Conservation (phyloP, 2,329 filamentous ascomycete genomes). For the Mycosphaerella sp. region DNA sequence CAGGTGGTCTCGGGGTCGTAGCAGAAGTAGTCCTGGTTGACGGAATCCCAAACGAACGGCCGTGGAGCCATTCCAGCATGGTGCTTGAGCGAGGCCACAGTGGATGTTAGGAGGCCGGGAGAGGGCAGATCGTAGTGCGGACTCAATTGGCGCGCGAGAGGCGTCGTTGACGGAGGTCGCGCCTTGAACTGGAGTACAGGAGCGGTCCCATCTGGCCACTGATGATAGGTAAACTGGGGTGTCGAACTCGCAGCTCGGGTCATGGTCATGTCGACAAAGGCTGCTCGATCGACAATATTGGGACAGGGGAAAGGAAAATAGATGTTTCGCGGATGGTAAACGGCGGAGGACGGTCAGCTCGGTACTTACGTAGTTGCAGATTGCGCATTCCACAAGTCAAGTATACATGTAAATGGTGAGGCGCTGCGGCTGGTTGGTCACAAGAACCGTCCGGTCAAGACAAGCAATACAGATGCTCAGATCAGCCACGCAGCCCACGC, state of each 20-base stretch:
- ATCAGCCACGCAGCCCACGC: conserved; percentile 1
- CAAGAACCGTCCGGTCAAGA: conserved; percentile 4
- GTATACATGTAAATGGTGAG: too few relatives aligned
- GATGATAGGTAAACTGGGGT: conserved; percentile 11
- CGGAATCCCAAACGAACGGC: conserved; percentile 10
- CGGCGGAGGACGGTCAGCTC: neutral
- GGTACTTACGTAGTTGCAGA: neutral
- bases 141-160: conserved; percentile 2
- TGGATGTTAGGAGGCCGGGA: neutral
- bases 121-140: conserved; percentile 7
- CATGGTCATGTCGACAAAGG: conserved; percentile 4
- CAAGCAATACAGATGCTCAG: neutral
- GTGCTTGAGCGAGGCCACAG: neutral
- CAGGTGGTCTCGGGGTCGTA: conserved; percentile 13
- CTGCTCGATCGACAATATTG: neutral
- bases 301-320: neutral
- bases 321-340: neutral
- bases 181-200: conserved; percentile 10
- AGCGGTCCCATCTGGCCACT: conserved; percentile 11
- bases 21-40: conserved; percentile 14
- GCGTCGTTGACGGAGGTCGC: neutral
- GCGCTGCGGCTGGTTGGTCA: neutral
- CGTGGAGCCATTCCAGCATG: conserved; percentile 6
- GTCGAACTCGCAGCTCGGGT: conserved; percentile 2
- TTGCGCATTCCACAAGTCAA: neutral